These are phyloP conservation scores for Annulohypoxylon truncatum DNA, from an alignment of 2,329 filamentous ascomycete genomes.

Conservation along the genomic window DNA sequence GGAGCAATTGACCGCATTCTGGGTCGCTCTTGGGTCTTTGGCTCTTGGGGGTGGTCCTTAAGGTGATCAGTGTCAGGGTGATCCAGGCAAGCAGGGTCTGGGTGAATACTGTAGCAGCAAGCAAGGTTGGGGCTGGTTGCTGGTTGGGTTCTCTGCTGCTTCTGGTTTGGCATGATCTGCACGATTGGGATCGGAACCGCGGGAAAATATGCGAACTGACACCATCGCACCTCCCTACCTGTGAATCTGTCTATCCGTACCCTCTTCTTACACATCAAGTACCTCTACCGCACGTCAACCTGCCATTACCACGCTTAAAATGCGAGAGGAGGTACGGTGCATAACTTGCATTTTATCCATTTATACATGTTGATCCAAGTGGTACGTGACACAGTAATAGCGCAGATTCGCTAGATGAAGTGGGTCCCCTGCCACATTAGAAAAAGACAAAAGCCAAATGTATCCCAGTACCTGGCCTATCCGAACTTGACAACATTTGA, in stretches of 20 bases:
- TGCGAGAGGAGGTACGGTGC: neutral
- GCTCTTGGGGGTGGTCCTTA: neutral
- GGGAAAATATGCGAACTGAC: conserved; percentile 44
- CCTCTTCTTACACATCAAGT: neutral
- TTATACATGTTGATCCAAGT: neutral
- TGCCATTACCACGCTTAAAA: neutral
- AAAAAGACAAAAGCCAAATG: conserved; percentile 7
- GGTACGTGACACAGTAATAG: conserved; percentile 13
- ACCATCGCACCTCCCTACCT: conserved; percentile 31
- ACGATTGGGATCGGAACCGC: conserved; percentile 38
- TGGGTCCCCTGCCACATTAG: conserved; percentile 9
- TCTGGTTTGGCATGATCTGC: conserved; percentile 41
- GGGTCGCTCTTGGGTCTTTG: neutral
- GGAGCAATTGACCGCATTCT: conserved; percentile 25
- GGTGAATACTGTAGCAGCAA: neutral
- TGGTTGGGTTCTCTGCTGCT: conserved; percentile 1
- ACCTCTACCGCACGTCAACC: neutral
- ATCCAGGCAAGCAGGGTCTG: conserved; percentile 3
- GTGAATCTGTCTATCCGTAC: neutral
- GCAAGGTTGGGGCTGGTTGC: conserved; percentile 7
- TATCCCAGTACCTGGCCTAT: neutral
- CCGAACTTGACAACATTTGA: conserved; percentile 12
- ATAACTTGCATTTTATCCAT: conserved; percentile 11
- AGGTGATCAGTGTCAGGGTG: neutral
- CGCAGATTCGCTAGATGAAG: conserved; percentile 16